Conservation (phyloP, 2,329 filamentous ascomycete genomes). For the Colletotrichum costaricense region DNA sequence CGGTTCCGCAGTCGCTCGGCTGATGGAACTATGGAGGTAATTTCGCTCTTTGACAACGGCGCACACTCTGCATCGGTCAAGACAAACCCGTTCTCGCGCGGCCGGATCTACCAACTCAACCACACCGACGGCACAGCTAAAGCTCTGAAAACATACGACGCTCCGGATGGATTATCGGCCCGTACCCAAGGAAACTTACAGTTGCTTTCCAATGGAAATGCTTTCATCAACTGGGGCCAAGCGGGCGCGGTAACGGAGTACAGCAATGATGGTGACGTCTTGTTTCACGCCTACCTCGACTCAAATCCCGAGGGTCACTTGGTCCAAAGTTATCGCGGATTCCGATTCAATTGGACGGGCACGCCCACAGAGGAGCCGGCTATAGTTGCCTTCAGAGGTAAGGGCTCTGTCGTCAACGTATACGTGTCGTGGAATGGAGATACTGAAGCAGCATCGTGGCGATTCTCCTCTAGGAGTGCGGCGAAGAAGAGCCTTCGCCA, state of each 20-base stretch:
- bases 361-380: constrained; percentile 36
- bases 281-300: constrained; percentile 37
- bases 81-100: constrained; percentile 26
- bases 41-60: constrained; percentile 66
- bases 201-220: constrained; percentile 53
- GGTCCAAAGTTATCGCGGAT: constrained; percentile 42
- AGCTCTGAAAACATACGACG: constrained; percentile 23
- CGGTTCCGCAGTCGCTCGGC: constrained; percentile 53
- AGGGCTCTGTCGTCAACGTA: constrained; percentile 38
- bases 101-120: constrained; percentile 34
- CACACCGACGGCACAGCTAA: constrained; percentile 25
- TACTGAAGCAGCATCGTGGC: constrained; percentile 58
- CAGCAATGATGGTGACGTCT: constrained; percentile 37
- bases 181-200: constrained; percentile 41
- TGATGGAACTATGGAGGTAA: constrained; percentile 57
- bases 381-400: constrained; percentile 40
- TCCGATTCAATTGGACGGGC: constrained; percentile 38
- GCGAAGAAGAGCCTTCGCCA: constrained; percentile 46
- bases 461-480: constrained; percentile 55
- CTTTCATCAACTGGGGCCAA: constrained; percentile 62
- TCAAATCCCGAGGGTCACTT: constrained; percentile 34
- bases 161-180: constrained; percentile 30
- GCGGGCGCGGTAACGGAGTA: constrained; percentile 61
- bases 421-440: constrained; percentile 68
- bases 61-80: constrained; percentile 37